A percentile compares a stretch with the other conserved stretches of the same genome.
Evolutionary conservation across 2,329 filamentous ascomycete species (phyloP).

Genomic region (Hypoxylon sp.): DNA sequence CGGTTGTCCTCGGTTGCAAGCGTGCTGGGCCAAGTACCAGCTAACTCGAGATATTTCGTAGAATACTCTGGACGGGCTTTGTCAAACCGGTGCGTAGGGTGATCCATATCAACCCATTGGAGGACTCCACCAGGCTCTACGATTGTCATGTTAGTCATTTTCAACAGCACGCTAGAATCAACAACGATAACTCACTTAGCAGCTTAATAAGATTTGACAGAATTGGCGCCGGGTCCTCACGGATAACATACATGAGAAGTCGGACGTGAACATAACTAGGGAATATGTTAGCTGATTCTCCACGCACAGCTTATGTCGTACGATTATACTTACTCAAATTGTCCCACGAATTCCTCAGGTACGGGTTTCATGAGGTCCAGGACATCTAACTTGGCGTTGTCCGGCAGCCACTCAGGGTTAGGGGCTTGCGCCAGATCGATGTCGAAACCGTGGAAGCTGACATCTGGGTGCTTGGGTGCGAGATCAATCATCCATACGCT

Average conservation of each 20-base stretch:
- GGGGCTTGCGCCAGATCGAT: neutral
- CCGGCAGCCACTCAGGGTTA: neutral
- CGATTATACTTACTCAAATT: neutral
- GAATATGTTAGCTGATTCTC: neutral
- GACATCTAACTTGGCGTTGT: constrained; percentile 1
- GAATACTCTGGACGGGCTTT: neutral
- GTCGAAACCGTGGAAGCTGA: neutral
- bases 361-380: neutral
- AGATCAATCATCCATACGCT: constrained; percentile 3
- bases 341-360: neutral
- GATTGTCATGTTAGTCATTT: neutral
- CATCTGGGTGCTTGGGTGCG: neutral
- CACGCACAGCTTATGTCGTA: neutral
- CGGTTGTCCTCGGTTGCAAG: neutral
- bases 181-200: neutral
- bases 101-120: constrained; percentile 2
- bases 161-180: neutral
- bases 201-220: neutral
- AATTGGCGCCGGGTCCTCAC: neutral
- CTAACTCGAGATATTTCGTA: neutral
- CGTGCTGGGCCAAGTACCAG: neutral
- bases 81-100: neutral
- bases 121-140: neutral
- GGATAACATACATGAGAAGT: neutral
- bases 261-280: neutral